Evolutionary conservation across 2,329 filamentous ascomycete species (phyloP).

Genomic region (Ascochyta pisi): DNA sequence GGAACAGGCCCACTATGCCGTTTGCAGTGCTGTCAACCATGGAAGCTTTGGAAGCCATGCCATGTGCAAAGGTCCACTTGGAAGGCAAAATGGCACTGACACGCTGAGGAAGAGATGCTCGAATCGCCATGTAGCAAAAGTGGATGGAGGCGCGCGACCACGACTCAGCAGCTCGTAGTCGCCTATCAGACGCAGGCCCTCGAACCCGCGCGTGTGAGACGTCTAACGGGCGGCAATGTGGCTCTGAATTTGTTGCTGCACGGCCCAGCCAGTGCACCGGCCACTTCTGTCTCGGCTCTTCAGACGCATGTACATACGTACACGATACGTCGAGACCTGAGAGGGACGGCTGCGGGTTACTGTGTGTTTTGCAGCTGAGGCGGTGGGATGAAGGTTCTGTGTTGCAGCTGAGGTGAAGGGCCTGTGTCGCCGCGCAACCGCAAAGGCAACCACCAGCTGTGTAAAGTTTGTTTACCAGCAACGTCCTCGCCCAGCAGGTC

Average conservation of each 20-base stretch:
- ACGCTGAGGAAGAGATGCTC: neutral
- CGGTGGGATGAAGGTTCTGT: slow-evolving; percentile 20
- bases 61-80: slow-evolving; percentile 4
- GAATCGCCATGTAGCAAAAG: neutral
- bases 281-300: slow-evolving; percentile 22
- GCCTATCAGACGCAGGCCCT: slow-evolving; percentile 32
- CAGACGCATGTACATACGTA: neutral
- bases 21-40: slow-evolving; percentile 13
- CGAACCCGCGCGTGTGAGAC: slow-evolving; percentile 31
- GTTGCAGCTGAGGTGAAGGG: slow-evolving; percentile 22
- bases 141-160: slow-evolving; percentile 9
- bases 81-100: slow-evolving; percentile 4
- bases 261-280: slow-evolving; percentile 29
- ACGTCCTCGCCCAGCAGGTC: slow-evolving; percentile 20
- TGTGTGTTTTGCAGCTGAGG: slow-evolving; percentile 18
- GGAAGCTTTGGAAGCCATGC: slow-evolving; percentile 8
- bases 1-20: slow-evolving; percentile 10
- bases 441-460: slow-evolving; percentile 22
- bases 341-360: slow-evolving; percentile 13
- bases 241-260: slow-evolving; percentile 31
- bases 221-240: slow-evolving; percentile 33
- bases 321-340: neutral
- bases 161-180: slow-evolving; percentile 11
- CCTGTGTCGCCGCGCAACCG: slow-evolving; percentile 20
- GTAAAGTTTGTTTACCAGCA: slow-evolving; percentile 24